Evolutionary conservation across 257 asterid species (phyloP), one percentile per base, ranked within the genome.

Genomic region (Solanum chiquidenum): DNA sequence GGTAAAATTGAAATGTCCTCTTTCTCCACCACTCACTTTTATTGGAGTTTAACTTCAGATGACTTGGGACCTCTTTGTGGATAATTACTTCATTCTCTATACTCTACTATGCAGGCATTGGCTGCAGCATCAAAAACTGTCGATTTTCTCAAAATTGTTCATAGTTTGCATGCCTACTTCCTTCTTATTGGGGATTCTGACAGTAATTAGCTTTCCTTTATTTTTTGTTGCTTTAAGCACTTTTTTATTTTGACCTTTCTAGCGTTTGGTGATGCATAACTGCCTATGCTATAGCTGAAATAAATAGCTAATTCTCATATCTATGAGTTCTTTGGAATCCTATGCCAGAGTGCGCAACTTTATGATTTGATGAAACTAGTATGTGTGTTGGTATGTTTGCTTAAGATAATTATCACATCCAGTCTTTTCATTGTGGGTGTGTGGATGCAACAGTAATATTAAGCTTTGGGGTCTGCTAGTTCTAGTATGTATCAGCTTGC

Each of bases 41-140:
- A 49, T 82, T 82, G 44, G 44, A 52, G 86, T 52, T 80, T 82
- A 83, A 83, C 27, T 73, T 74, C 34, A 68, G 77, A 40, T 85
- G 83, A 62, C 72, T 44, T 84, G 84, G 84, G 87, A 72, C 44
- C 64, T 89, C 88, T 84, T 35, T 64, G 68, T 64, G 68, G 33
- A 35, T 71, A 66, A 69, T 87, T 82, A 9, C 75, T 64, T 62
- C 34, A 25, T 14, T 86, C n/a, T 12, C 72, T 86, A 25, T 75
- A 12, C 44, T 52, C 29, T 75, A n/a, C 84, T 86, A 42, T 92
- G 93, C 98, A 97, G 99, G 99, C 99, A 86, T 93, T 97, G 87
- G 99, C 99, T 87, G 99, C 99, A 31, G 99, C 99, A 14, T 90
- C 94, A 60, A 97, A 97, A 93, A 94, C 99, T 86, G 99, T 97